Conservation (phyloP, 192 early-diverging fungal genomes). For the Obelidium mucronatum region DNA sequence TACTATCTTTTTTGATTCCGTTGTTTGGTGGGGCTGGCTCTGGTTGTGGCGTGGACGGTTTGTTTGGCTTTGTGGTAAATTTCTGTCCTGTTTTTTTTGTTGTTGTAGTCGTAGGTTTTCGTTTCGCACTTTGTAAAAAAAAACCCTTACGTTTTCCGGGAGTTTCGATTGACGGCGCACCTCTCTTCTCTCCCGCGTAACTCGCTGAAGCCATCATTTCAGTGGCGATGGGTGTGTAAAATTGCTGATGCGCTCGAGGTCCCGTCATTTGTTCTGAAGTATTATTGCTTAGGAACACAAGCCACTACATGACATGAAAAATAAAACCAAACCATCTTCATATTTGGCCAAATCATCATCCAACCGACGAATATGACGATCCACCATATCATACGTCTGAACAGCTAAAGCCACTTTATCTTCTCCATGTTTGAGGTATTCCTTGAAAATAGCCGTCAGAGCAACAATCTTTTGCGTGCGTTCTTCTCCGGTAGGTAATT, state of each 20-base stretch:
- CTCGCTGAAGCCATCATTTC: too few relatives aligned
- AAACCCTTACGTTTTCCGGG: not conserved
- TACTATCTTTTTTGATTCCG: constrained; percentile 37
- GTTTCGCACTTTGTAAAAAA: too few relatives aligned
- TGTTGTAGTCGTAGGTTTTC: too few relatives aligned
- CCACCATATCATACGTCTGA: constrained; percentile 91
- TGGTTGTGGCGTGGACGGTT: constrained; percentile 20
- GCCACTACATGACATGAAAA: not conserved
- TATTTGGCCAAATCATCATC: constrained; percentile 93
- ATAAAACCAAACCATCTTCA: constrained; percentile 65
- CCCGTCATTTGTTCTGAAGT: constrained; percentile 73
- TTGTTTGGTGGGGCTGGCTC: not conserved
- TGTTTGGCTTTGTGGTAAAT: not conserved
- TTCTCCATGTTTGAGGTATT: constrained; percentile 85
- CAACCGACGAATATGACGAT: constrained; percentile 85
- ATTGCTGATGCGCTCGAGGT: constrained; percentile 30
- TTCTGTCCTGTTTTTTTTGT: not conserved
- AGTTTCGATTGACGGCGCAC: too few relatives aligned
- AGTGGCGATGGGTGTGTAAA: not conserved
- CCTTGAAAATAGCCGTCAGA: constrained; percentile 67
- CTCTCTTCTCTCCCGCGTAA: too few relatives aligned
- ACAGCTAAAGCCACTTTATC: constrained; percentile 94
- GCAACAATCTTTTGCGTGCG: constrained; percentile 60
- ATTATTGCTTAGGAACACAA: not conserved
- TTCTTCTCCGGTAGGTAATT: constrained; percentile 54